phyloP scores from a whole-genome alignment of 164 flowering plant species.

The Kingdonia uniflora region DNA sequence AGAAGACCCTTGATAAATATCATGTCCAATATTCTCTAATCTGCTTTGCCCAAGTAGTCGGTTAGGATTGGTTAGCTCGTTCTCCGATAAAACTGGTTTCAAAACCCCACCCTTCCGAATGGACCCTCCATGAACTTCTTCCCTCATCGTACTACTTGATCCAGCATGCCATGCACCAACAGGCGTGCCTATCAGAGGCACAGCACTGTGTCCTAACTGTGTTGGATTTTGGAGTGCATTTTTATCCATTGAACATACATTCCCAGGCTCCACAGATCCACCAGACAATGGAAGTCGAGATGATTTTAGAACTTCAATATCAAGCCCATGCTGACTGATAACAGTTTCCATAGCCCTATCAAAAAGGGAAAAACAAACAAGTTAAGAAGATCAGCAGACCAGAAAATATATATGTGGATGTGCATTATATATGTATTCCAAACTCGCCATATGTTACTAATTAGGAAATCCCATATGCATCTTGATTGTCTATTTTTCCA shows the following conservation, averaged over 20 bases:
- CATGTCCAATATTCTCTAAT: constrained; percentile 30
- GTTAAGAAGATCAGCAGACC: background rate
- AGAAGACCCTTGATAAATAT: constrained; percentile 52
- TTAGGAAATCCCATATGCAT: no score
- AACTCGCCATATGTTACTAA: no score
- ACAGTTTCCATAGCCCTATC: constrained; percentile 99
- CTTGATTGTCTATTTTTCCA: no score
- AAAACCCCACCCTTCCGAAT: constrained; percentile 31
- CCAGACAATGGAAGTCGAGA: constrained; percentile 59
- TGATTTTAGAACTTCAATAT: constrained; percentile 75
- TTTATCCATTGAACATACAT: constrained; percentile 17
- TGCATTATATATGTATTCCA: no score
- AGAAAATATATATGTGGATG: no score
- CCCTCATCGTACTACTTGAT: constrained; percentile 16
- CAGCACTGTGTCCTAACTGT: constrained; percentile 7
- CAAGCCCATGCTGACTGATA: constrained; percentile 75
- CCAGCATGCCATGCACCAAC: constrained; percentile 18
- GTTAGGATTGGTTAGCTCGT: constrained; percentile 37
- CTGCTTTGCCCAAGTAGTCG: constrained; percentile 47
- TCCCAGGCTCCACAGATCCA: constrained; percentile 48
- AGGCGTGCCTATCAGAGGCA: constrained; percentile 14
- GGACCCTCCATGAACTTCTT: constrained; percentile 36
- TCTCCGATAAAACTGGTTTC: constrained; percentile 29
- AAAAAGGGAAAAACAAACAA: constrained; percentile 6
- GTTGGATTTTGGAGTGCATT: constrained; percentile 8